Percentiles rank a stretch among this genome's conserved stretches.
These are phyloP conservation scores for Tulasnella sp. DNA, from an alignment of 768 basidiomycete genomes.

Conservation along the genomic window DNA sequence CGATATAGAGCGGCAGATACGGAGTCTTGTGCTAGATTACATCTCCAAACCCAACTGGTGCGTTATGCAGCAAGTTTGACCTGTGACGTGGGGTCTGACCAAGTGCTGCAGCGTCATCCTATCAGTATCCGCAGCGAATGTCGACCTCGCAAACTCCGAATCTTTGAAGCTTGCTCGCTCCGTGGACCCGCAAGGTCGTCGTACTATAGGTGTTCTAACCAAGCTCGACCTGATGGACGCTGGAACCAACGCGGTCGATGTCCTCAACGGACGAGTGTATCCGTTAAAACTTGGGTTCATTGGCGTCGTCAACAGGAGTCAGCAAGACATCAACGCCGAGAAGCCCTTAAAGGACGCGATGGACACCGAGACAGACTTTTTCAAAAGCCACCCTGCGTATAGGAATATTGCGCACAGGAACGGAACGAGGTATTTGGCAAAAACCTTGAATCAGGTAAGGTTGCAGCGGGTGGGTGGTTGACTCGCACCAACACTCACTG, in stretches of 20 bases:
- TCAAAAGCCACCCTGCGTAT: slow-evolving; percentile 81
- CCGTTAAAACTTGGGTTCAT: slow-evolving; percentile 98
- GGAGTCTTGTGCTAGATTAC: slow-evolving; percentile 87
- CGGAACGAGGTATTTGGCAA: slow-evolving; percentile 91
- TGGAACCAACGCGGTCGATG: slow-evolving; percentile 93
- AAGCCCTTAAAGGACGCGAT: slow-evolving; percentile 79
- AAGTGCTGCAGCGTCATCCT: slow-evolving; percentile 66
- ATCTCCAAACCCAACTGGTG: slow-evolving; percentile 95
- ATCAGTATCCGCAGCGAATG: slow-evolving; percentile 93
- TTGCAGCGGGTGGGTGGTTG: too few relatives aligned
- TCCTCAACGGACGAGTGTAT: slow-evolving; percentile 93
- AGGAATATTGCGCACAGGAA: slow-evolving; percentile 94
- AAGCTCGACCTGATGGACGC: slow-evolving; percentile 99
- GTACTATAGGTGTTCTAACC: slow-evolving; percentile 92
- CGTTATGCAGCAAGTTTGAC: background rate
- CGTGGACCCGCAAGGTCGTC: slow-evolving; percentile 90
- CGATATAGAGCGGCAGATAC: slow-evolving; percentile 95
- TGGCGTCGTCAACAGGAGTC: slow-evolving; percentile 93
- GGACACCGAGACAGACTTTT: slow-evolving; percentile 82
- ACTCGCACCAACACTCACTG: too few relatives aligned
- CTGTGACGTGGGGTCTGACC: background rate
- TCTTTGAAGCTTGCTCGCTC: slow-evolving; percentile 91
- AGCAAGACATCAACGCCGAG: slow-evolving; percentile 88
- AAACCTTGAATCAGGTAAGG: slow-evolving; percentile 82
- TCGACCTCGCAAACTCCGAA: slow-evolving; percentile 97